Percentiles rank a stretch among this genome's conserved stretches.
Evolutionary conservation across 2,329 filamentous ascomycete species (phyloP).

Genomic region (Zasmidium cellare): DNA sequence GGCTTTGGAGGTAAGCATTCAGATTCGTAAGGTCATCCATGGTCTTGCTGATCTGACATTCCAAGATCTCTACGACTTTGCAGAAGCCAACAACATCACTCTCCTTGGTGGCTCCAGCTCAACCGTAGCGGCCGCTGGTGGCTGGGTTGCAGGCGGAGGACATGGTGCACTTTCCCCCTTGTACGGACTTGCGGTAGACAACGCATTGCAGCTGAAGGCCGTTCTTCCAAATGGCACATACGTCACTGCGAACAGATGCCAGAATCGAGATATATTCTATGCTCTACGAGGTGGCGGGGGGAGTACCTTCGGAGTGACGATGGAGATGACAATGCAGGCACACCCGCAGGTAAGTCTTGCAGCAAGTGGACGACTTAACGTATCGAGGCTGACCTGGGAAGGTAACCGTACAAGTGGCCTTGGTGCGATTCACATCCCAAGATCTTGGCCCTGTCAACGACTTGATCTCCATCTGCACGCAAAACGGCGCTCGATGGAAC

Average conservation of each 20-base stretch:
- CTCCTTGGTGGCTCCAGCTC: conserved; percentile 56
- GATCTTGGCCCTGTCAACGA: background rate
- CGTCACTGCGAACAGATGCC: conserved; percentile 27
- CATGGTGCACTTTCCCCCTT: conserved; percentile 22
- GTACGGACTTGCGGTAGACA: conserved; percentile 26
- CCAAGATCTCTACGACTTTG: conserved; percentile 40
- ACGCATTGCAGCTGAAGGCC: conserved; percentile 22
- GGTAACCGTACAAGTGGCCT: conserved; percentile 4
- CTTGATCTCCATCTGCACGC: conserved; percentile 1
- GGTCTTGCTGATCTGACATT: conserved; percentile 35
- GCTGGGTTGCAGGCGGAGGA: conserved; percentile 24
- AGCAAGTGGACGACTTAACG: too few relatives aligned
- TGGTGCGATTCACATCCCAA: background rate
- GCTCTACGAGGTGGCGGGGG: conserved; percentile 57
- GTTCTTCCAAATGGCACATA: conserved; percentile 22
- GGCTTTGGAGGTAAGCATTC: background rate
- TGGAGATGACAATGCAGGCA: conserved; percentile 15
- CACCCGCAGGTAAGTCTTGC: conserved; percentile 6
- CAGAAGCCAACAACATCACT: conserved; percentile 46
- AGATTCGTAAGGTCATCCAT: conserved; percentile 10
- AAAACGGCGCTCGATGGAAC: background rate
- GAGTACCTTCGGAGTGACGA: conserved; percentile 19
- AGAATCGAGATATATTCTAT: conserved; percentile 51
- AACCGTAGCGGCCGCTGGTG: conserved; percentile 31
- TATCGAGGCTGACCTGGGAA: conserved; percentile 10